Evolutionary conservation across 106 monocot genomes (phyloP).

Genomic region (Gastrodia elata): DNA sequence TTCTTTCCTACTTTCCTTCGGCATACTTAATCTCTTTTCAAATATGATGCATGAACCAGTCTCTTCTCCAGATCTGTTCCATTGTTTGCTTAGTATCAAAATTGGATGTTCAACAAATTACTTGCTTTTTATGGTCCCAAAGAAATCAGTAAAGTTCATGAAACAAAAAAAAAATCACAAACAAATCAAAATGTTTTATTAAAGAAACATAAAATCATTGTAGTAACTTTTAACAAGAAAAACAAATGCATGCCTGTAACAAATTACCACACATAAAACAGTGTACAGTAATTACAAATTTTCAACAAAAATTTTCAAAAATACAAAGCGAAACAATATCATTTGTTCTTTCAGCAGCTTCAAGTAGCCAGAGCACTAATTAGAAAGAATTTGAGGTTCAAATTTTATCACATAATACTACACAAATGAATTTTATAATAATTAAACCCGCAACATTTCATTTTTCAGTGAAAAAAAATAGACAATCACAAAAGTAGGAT

Average conservation of each 20-base stretch:
- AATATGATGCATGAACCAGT: background rate
- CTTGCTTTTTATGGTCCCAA: too few relatives aligned
- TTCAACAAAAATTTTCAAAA: background rate
- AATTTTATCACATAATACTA: background rate
- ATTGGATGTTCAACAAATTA: too few relatives aligned
- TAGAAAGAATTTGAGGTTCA: background rate
- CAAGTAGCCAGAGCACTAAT: background rate
- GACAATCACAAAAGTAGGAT: background rate
- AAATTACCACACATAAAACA: background rate
- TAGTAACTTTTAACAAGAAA: background rate
- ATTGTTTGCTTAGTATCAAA: too few relatives aligned
- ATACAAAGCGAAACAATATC: background rate
- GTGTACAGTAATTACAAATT: background rate
- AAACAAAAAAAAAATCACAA: background rate
- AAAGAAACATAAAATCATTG: background rate
- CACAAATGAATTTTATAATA: background rate
- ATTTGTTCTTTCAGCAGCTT: background rate
- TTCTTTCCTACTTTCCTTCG: background rate
- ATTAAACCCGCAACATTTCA: background rate
- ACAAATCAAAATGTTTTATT: background rate
- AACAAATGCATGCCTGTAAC: background rate
- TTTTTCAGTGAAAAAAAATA: background rate
- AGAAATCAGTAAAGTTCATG: background rate
- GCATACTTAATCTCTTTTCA: background rate
- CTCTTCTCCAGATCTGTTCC: too few relatives aligned